Conservation (phyloP, 768 basidiomycete species). For the Lactarius hengduanensis region DNA sequence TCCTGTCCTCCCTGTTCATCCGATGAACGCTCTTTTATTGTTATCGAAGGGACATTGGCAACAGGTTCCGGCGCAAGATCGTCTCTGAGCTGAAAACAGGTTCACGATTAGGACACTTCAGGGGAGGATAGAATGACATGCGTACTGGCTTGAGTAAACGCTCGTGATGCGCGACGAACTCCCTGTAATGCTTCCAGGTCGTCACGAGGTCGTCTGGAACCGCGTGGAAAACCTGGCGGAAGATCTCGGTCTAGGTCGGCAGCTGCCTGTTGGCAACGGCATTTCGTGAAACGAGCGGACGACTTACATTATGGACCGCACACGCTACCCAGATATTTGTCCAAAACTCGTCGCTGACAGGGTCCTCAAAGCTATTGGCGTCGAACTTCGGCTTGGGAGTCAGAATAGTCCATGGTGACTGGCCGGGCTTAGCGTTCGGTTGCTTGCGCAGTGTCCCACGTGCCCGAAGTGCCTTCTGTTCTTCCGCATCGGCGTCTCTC, state of each 20-base stretch:
- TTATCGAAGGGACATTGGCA: slow-evolving; percentile 58
- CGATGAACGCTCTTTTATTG: slow-evolving; percentile 41
- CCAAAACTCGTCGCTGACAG: slow-evolving; percentile 86
- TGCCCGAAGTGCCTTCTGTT: slow-evolving; percentile 49
- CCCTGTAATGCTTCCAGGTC: slow-evolving; percentile 95
- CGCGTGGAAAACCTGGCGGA: slow-evolving; percentile 90
- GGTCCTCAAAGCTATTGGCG: slow-evolving; percentile 82
- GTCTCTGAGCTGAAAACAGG: slow-evolving; percentile 43
- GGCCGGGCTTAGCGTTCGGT: slow-evolving; percentile 48
- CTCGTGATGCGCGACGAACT: slow-evolving; percentile 76
- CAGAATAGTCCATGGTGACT: slow-evolving; percentile 60
- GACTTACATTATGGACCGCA: slow-evolving; percentile 83
- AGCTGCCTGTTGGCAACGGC: slow-evolving; percentile 2
- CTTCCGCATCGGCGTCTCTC: slow-evolving; percentile 47
- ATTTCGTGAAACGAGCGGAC: not conserved
- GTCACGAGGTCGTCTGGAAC: slow-evolving; percentile 90
- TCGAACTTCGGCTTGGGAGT: slow-evolving; percentile 70
- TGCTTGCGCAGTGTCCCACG: slow-evolving; percentile 56
- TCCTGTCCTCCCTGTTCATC: slow-evolving; percentile 33
- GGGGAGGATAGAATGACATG: slow-evolving; percentile 21
- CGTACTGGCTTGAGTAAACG: slow-evolving; percentile 67
- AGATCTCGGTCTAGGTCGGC: slow-evolving; percentile 80
- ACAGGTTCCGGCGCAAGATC: slow-evolving; percentile 44
- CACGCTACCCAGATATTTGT: slow-evolving; percentile 84
- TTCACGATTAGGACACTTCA: slow-evolving; percentile 2